phyloP scores from a whole-genome alignment of 2,329 filamentous ascomycete species.

The Beauveria bassiana region DNA sequence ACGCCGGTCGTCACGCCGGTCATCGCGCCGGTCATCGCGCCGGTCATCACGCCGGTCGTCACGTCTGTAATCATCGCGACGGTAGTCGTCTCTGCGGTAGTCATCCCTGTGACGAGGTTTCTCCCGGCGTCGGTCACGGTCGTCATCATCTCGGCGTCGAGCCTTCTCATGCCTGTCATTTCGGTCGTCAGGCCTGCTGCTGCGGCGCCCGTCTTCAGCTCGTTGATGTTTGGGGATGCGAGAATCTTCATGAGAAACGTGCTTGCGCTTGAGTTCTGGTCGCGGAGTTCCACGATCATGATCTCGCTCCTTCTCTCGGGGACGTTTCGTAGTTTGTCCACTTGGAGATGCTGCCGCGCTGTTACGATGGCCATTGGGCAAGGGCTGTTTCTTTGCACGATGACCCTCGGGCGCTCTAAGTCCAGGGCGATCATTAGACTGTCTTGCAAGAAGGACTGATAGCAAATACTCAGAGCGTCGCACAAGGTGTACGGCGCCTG shows the following conservation, averaged over 20 bases:
- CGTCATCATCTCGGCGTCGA: constrained; percentile 23
- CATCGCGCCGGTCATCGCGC: constrained; percentile 12
- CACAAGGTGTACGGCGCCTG: constrained; percentile 94
- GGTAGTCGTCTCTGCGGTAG: constrained; percentile 14
- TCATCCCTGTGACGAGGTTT: constrained; percentile 21
- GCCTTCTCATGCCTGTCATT: constrained; percentile 26
- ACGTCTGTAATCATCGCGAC: constrained; percentile 16
- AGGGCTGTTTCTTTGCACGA: constrained; percentile 70
- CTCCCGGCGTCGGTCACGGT: constrained; percentile 13
- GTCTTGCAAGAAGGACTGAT: constrained; percentile 83
- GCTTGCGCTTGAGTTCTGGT: constrained; percentile 54
- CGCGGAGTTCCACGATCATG: constrained; percentile 45
- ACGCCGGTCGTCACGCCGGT: constrained; percentile 13
- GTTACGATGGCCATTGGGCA: constrained; percentile 53
- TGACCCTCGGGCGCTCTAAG: constrained; percentile 84
- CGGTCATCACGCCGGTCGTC: constrained; percentile 16
- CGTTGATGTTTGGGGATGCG: constrained; percentile 37
- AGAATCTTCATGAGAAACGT: constrained; percentile 40
- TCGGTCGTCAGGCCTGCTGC: constrained; percentile 29
- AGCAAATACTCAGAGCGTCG: constrained; percentile 90
- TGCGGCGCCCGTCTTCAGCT: constrained; percentile 31
- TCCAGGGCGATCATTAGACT: constrained; percentile 66
- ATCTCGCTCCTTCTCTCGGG: constrained; percentile 41
- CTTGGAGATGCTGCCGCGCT: constrained; percentile 65
- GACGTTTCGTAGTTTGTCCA: constrained; percentile 39